Evolutionary conservation across 2,329 filamentous ascomycete species (phyloP), one percentile per base, ranked within the genome.

Genomic region (Scedosporium apiospermum): DNA sequence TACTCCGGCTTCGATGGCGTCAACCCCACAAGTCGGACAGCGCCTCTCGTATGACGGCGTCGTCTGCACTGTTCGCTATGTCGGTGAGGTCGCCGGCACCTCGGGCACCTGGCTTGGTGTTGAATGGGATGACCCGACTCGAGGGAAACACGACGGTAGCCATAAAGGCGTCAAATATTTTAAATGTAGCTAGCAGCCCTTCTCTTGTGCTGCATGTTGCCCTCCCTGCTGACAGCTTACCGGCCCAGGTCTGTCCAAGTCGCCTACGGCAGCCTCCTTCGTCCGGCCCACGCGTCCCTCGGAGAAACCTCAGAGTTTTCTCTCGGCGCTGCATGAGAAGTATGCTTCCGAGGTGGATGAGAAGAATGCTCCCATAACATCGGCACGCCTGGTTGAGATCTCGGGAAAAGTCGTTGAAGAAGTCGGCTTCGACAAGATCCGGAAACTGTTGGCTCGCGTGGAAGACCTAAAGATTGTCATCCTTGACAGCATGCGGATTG

Each of bases 351-450:
- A 88, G 63, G 72, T 76, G 14, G 69, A 62, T 38, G 34, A 57
- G 6, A 41, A 51, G 4, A 65, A 63, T 3, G 21, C 27, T 1
- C 49, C 64, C 6, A 68, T 68, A 34, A 64, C 69, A 6, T 71
- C 68, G 7, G 68, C 69, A 1, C 42, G 51, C 59, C 79, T 84
- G 58, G 88, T 96, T 65, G 76, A 80, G 62, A 88, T 80, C 81
- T 96, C 79, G 76, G 90, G 75, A 44, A 98, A 98, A 75, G 83
- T 93, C 18, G 93, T 91, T 4, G 89, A 98, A 76, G 93, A 98
- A 76, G 85, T 98, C 41, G 95, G 95, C 34, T 98, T 98, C 68
- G 92, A 96, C 68, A 97, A 97, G 79, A 91, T 97, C 67, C 85
- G 89, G 53, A 83, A 83, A 67, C 86, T 93, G 74, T 87, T 96